phyloP scores from a whole-genome alignment of 1,284 basidiomycete genomes.

The Microbotryum intermedium region DNA sequence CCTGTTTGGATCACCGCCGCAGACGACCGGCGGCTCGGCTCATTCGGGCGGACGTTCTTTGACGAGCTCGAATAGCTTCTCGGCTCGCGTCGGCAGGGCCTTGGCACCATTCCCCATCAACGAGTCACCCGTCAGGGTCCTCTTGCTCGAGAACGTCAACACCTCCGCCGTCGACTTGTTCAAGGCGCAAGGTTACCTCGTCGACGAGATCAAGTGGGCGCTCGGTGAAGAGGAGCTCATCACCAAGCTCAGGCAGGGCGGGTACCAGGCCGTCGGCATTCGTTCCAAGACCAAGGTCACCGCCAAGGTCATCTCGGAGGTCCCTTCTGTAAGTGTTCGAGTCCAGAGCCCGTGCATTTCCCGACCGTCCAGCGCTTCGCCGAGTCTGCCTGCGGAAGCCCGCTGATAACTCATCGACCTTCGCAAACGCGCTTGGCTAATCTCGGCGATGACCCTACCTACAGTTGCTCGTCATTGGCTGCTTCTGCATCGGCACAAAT shows the following conservation, averaged over 20 bases:
- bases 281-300: constrained; percentile 97
- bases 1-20: no score
- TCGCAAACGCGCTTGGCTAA: not conserved
- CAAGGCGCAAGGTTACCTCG: constrained; percentile 77
- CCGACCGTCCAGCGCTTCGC: not conserved
- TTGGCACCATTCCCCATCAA: constrained; percentile 20
- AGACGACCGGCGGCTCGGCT: no score
- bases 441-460: not conserved
- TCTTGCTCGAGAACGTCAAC: constrained; percentile 93
- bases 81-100: not conserved
- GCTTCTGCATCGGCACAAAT: constrained; percentile 98
- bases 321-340: constrained; percentile 55
- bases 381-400: no score
- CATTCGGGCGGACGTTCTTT: no score
- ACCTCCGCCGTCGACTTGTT: constrained; percentile 78
- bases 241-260: constrained; percentile 57
- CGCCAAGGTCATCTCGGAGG: constrained; percentile 74
- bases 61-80: no score
- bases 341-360: not conserved
- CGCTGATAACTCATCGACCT: not conserved
- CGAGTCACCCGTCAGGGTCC: constrained; percentile 43
- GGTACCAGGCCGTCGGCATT: constrained; percentile 93
- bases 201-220: constrained; percentile 81
- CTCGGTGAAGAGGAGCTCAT: constrained; percentile 89
- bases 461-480: constrained; percentile 90